Evolutionary conservation across 805 yeast species (phyloP).

Genomic region (Candida oleophila): DNA sequence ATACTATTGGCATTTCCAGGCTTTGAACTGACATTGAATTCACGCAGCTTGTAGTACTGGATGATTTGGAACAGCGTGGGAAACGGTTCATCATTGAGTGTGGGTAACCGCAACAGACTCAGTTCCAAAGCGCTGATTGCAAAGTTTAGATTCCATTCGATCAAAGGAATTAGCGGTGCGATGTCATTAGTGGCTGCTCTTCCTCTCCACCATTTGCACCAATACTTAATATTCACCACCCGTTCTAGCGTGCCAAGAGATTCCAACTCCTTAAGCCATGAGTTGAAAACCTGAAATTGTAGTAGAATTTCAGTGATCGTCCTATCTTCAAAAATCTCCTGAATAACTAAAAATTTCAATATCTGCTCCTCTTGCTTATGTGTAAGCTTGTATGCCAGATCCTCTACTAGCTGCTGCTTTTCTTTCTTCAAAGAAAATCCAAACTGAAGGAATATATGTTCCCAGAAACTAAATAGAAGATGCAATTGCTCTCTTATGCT

Average conservation of each 20-base stretch:
- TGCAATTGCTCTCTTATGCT: background rate
- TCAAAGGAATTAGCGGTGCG: background rate
- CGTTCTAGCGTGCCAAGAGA: background rate
- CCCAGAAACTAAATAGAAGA: constrained; percentile 3
- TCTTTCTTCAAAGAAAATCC: background rate
- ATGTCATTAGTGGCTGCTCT: background rate
- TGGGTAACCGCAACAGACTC: background rate
- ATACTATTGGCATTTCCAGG: constrained; percentile 29
- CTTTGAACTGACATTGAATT: background rate
- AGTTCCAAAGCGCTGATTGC: constrained; percentile 9
- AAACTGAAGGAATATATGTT: background rate
- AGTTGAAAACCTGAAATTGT: constrained; percentile 37
- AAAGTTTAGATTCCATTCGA: constrained; percentile 22
- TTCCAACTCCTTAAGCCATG: constrained; percentile 26
- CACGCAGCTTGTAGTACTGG: background rate
- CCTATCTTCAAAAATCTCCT: background rate
- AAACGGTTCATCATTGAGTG: background rate
- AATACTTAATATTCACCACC: background rate
- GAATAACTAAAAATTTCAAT: background rate
- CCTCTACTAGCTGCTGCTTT: background rate
- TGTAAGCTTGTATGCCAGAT: background rate
- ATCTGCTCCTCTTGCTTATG: background rate
- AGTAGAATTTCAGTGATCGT: constrained; percentile 16
- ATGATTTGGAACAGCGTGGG: background rate
- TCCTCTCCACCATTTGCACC: constrained; percentile 4